A percentile compares a stretch with the other conserved stretches of the same genome.
Evolutionary conservation across 108 stramenopile genomes (phyloP).

Genomic region (Cyclostephanos tholiformis): DNA sequence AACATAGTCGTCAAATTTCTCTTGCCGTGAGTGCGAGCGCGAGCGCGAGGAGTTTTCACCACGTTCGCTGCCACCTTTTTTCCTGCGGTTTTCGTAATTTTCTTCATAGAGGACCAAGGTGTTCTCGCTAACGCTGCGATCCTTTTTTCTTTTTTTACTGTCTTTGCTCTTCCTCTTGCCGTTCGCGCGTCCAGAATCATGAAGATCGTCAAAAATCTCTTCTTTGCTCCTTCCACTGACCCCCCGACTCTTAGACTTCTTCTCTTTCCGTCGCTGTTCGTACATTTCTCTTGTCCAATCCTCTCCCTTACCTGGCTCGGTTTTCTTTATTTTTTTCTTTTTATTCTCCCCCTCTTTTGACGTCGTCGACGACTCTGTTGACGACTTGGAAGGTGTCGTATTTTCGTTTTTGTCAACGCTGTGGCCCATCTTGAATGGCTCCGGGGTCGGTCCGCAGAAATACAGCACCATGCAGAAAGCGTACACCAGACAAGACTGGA

Average conservation of each 20-base stretch:
- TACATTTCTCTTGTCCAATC: slow-evolving; percentile 42
- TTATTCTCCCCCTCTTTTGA: slow-evolving; percentile 1
- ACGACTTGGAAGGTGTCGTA: not conserved
- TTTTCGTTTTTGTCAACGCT: not conserved
- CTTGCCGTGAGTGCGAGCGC: not conserved
- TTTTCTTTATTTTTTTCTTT: slow-evolving; percentile 25
- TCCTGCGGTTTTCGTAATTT: not conserved
- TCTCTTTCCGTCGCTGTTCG: slow-evolving; percentile 41
- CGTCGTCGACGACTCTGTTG: not conserved
- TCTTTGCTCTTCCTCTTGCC: slow-evolving; percentile 13
- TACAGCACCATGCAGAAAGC: slow-evolving; percentile 27
- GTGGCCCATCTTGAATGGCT: slow-evolving; percentile 7
- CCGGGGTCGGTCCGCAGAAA: slow-evolving; percentile 28
- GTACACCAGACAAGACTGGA: slow-evolving; percentile 41
- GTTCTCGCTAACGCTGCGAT: not conserved
- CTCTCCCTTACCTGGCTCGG: slow-evolving; percentile 18
- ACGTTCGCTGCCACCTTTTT: slow-evolving; percentile 4
- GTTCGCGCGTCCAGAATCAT: slow-evolving; percentile 1
- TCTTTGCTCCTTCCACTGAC: slow-evolving; percentile 47
- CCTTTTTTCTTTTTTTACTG: slow-evolving; percentile 17
- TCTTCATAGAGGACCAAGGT: slow-evolving; percentile 16
- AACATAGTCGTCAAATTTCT: slow-evolving; percentile 40
- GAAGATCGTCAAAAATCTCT: slow-evolving; percentile 35
- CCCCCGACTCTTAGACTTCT: slow-evolving; percentile 43
- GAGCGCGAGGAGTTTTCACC: too few relatives aligned